These are phyloP conservation scores for Endotrypanum monterogeii DNA, from an alignment of 208 protist genomes.

Conservation along the genomic window DNA sequence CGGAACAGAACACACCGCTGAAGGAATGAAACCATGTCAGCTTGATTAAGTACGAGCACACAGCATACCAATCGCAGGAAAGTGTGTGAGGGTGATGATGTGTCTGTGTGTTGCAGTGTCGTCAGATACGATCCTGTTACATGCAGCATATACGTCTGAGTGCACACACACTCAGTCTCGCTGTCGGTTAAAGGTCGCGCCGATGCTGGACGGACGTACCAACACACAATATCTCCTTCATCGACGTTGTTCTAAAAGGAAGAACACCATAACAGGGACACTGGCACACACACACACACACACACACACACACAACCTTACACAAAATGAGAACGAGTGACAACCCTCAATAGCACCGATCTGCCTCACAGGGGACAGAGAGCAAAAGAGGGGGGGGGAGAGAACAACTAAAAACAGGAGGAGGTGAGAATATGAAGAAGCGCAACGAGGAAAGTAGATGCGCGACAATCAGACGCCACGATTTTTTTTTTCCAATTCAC, in stretches of 20 bases:
- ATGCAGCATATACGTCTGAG: neutral
- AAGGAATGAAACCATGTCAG: neutral
- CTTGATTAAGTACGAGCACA: too few relatives aligned
- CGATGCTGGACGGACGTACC: neutral
- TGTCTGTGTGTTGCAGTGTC: neutral
- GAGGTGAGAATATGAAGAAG: neutral
- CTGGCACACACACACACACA: neutral
- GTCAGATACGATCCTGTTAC: neutral
- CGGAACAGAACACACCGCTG: neutral
- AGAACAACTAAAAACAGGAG: neutral
- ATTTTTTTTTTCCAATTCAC: neutral
- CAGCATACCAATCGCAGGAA: too few relatives aligned
- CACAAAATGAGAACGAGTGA: neutral
- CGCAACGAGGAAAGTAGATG: constrained; percentile 6
- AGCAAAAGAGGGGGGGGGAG: neutral
- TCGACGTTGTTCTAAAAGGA: neutral
- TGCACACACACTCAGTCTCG: neutral
- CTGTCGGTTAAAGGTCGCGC: neutral
- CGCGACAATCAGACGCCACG: neutral
- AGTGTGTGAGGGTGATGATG: neutral
- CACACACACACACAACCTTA: neutral
- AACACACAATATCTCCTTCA: neutral
- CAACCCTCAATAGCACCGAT: neutral
- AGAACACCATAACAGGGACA: neutral
- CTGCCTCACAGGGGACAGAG: neutral